Evolutionary conservation across 768 basidiomycete genomes (phyloP).

Genomic region (Pilatotrama ljubarskyi): DNA sequence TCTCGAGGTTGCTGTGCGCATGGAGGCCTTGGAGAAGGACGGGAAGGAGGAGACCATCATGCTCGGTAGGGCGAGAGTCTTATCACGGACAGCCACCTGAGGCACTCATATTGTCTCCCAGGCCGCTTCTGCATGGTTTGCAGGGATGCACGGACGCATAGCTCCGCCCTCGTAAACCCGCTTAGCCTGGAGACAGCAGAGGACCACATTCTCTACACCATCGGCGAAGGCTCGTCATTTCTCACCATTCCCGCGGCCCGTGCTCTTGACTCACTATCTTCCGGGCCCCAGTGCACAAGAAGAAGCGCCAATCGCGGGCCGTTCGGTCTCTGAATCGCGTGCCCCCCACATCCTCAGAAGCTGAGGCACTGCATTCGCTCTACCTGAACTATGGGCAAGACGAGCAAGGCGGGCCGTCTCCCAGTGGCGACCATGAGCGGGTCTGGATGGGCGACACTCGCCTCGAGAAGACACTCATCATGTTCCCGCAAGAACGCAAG

Average conservation of each 20-base stretch:
- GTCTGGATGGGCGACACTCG: slow-evolving; percentile 78
- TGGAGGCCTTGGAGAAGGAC: slow-evolving; percentile 62
- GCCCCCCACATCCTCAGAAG: slow-evolving; percentile 73
- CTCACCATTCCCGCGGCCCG: background rate
- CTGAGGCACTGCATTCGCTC: slow-evolving; percentile 64
- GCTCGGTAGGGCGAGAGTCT: slow-evolving; percentile 47
- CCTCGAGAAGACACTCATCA: slow-evolving; percentile 67
- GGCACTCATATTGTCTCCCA: slow-evolving; percentile 27
- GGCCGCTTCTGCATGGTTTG: slow-evolving; percentile 95
- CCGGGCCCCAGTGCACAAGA: slow-evolving; percentile 53
- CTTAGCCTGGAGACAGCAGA: slow-evolving; percentile 59
- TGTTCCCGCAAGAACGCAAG: slow-evolving; percentile 89
- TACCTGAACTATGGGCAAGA: slow-evolving; percentile 61
- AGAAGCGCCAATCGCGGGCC: slow-evolving; percentile 51
- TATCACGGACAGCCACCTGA: background rate
- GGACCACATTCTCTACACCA: slow-evolving; percentile 58
- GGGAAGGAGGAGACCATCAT: slow-evolving; percentile 60
- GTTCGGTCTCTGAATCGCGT: slow-evolving; percentile 66
- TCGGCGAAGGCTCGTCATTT: slow-evolving; percentile 63
- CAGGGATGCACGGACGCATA: slow-evolving; percentile 65
- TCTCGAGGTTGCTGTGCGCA: slow-evolving; percentile 85
- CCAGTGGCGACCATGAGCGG: slow-evolving; percentile 35
- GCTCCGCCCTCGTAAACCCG: slow-evolving; percentile 62
- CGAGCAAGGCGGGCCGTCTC: slow-evolving; percentile 30
- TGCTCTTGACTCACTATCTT: background rate